Evolutionary conservation across 139 green algal species (phyloP), one percentile per base, ranked within the genome.

Genomic region (Chlorella sorokiniana): DNA sequence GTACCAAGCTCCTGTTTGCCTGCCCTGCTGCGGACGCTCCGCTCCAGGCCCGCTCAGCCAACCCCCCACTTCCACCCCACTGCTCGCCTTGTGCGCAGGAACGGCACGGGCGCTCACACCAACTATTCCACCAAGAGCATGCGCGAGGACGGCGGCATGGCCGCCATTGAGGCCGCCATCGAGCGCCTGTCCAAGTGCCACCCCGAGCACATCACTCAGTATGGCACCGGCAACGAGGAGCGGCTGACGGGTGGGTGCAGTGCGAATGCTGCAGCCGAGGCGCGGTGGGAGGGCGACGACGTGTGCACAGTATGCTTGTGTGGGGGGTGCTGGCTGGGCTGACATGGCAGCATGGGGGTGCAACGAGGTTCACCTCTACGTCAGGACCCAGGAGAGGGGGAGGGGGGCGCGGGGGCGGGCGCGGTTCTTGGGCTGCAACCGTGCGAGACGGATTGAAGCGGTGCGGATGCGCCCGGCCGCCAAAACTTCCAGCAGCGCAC

Each of bases 81-180:
- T 41, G 5, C 44, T 64, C 41, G 1, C 61, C 40, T 1, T 23
- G 6, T 63, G 37, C 42, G 8, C 79, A 88, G 75, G 78, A 88
- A 88, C 78, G 94, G 94, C 73, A 93, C 94, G 59, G 94, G 94
- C 65, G 94, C 89, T 2, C 94, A 97, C 94, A 97, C 94, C 89
- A 97, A 97, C 91, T 97, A 94, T 90, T 96, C 93, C 25, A 97
- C 94, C 56, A 84, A 93, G 84, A 78, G 51, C 67, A 97, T 97
- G 94, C 89, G 94, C 64, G 84, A 91, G 69, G 88, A 92, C 8
- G 94, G 94, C 67, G 94, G 94, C 87, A 96, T 97, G 91, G 68
- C 88, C 76, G 91, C 78, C 74, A 97, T 97, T 76, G 82, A 94
- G 83, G 89, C 82, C 8, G 94, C 94, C 45, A 92, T 97, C 40